Conservation (phyloP, 1,284 basidiomycete species). For the Amylostereum areolatum region DNA sequence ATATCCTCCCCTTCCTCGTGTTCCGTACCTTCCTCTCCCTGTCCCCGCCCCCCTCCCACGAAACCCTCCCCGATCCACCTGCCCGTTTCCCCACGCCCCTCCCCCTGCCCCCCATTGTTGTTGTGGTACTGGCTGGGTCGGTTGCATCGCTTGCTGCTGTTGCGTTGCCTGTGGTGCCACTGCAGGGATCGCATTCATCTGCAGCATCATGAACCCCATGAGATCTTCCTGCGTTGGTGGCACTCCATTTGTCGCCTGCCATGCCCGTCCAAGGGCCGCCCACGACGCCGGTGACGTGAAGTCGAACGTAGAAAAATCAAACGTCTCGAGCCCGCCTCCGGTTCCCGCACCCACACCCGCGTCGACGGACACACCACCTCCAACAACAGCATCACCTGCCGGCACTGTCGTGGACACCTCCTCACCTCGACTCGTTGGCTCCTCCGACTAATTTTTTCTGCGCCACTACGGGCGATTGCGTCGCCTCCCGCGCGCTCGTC, state of each 20-base stretch:
- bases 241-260: conserved; percentile 59
- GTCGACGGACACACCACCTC: not conserved
- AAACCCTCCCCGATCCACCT: not conserved
- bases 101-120: not conserved
- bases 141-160: conserved; percentile 1
- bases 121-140: conserved; percentile 1
- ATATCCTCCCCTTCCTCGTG: conserved; percentile 24
- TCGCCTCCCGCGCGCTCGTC: not conserved
- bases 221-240: conserved; percentile 66
- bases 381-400: not conserved
- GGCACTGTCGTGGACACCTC: not conserved
- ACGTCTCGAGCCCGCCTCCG: conserved; percentile 48
- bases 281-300: conserved; percentile 63
- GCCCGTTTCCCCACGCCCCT: not conserved
- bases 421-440: too few species aligned
- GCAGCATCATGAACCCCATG: conserved; percentile 59
- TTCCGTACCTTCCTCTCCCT: conserved; percentile 30
- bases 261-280: conserved; percentile 70
- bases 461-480: not conserved
- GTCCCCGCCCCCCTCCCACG: conserved; percentile 16
- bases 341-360: conserved; percentile 17
- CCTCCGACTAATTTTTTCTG: not conserved
- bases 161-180: conserved; percentile 2
- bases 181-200: conserved; percentile 20
- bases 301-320: conserved; percentile 66